Evolutionary conservation across 345 rosid species (phyloP), one percentile per base, ranked within the genome.

Genomic region (Acer campestre): DNA sequence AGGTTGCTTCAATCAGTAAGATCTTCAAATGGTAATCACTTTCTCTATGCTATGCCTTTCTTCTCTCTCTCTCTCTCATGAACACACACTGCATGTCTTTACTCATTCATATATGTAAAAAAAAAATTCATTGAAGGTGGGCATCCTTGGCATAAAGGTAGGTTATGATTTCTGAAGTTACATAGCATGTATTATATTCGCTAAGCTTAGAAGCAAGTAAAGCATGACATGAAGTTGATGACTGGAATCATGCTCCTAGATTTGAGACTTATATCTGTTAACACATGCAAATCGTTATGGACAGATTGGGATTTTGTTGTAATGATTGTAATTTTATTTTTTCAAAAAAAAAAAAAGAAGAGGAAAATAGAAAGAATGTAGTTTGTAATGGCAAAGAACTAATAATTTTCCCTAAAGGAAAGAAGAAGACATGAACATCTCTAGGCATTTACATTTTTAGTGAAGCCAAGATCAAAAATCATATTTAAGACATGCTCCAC

Each of bases 11-110:
- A 62, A 86, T 80, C 77, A 91, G 83, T 80, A 88, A 85, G 82
- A 88, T 93, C 81, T 87, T 95, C 25, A 85, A 90, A 59, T 95
- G 98, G 98, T 93, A 86, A 82, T 84, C 65, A 73, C 49, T 56
- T 64, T 73, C 63, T 29, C 58, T 59, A 17, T 38, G 13, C 22
- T 25, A 63, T 48, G 40, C 59, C 65, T 8, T 10, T 42, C 46
- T 42, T 42, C 46, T 42, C 46, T 42, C 46, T 42, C 46, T 42
- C 29, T 44, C 18, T 44, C 31, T 29, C 44, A 10, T 29, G n/a
- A 7, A 14, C 27, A 55, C 17, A 42, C 38, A 68, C 2, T 44
- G 23, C 53, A 18, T 56, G 61, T 7, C 20, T 56, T 25, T n/a
- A 56, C n/a, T 20, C 68, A 3, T 29, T 6, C 35, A 27, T 16